Base-by-base conservation (phyloP, 805 yeast species). In the Priceomyces carsonii region DNA sequence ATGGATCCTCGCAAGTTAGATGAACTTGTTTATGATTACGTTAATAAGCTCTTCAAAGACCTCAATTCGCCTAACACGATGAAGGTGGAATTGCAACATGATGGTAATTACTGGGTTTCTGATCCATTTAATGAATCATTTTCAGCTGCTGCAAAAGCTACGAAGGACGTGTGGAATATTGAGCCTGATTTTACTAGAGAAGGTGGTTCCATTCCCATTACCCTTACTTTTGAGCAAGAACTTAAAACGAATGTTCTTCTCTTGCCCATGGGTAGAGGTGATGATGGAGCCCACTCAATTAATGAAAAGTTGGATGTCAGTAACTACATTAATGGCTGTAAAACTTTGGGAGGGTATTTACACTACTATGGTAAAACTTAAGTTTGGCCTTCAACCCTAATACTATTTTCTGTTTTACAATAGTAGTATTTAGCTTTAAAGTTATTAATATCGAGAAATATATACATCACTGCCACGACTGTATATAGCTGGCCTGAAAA, bases 181-280 rank as follows among this genome's bases (percentile, higher is more conserved):
- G 95, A 87, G 44, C 99, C 99, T 22, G 99, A 93, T 65, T 79
- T 87, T 59, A 95, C 98, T 26, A 82, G 99, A 71, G 99, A 93
- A 70, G 99, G 99, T 55, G 99, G 99, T 24, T 90, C 97, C 3
- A 93, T 93, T 57, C 99, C 99, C 46, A 90, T 93, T 61, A 91
- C 99, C 15, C 66, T 93, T 48, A 84, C 96, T 22, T 93, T 93
- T 66, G 96, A 93, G 71, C 75, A 89, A 53, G 81, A 80, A 58
- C 75, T 93, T 55, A 81, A 85, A 51, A 85, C 95, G 16, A 82
- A 82, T 44, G 98, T 90, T 21, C 72, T 93, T 45, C 73, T 93
- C 55, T 77, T 93, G 51, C 99, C 99, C 45, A 85, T 93, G 85
- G 99, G 99, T 47, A 84, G 95, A 68, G 99, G 99, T 49, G 97